Evolutionary conservation across 2,329 filamentous ascomycete species (phyloP), one percentile per base, ranked within the genome.

Genomic region (Phaeophleospora eucalypticola): DNA sequence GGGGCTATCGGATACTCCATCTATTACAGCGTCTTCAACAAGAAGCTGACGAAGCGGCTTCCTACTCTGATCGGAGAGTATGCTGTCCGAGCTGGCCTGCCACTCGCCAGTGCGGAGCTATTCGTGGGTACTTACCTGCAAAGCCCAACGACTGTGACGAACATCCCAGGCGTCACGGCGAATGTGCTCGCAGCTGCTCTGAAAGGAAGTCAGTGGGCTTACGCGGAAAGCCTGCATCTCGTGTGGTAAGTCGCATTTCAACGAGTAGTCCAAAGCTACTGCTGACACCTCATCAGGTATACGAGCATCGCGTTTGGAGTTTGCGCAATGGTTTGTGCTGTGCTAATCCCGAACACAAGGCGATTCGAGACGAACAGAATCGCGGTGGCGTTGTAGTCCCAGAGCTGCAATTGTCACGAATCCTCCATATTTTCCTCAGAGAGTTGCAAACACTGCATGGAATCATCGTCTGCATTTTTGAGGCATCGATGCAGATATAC

Each of bases 1-100:
- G 61, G 60, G 27, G 48, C 55, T 14, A 59, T 63, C 43, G 61
- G 61, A 17, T 61, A 61, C 38, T 47, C 46, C 14, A 58, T 64
- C 43, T 64, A 63, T 48, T 64, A 58, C 54, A 61, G 58, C 46
- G 48, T 63, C 45, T 64, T 62, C 48, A 21, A 41, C 21, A 58
- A 58, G 45, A 61, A 61, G 48, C 46, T 62, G 15, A 54, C 46
- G 12, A 32, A 24, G 4, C 48, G 47, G 9, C 43, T 61, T 9
- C 57, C 58, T 0, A 42, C 43, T 4, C 45, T 58, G 9, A 49
- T 60, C 17, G 57, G 38, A 9, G 34, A 38, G 15, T 58, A 58
- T 33, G 58, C 57, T 9, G 45, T 60, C 10, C 24, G 43, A 38
- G 57, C 57, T 27, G 58, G 58, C 14, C 36, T 61, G 18, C 56